phyloP scores from a whole-genome alignment of 345 rosid species.

The Excoecaria cochinchinensis region DNA sequence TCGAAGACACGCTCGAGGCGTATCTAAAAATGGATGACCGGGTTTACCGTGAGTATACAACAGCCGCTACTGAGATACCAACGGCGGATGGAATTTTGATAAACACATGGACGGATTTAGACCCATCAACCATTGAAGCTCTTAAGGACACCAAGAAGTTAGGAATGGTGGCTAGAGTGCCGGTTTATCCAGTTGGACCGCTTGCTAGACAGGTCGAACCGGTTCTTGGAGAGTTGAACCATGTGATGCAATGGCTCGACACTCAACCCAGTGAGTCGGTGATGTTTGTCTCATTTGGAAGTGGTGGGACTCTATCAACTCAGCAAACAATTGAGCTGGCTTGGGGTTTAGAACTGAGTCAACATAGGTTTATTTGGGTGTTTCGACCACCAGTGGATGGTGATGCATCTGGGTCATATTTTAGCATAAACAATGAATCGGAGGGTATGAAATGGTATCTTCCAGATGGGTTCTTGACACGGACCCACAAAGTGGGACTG shows the following conservation, averaged over 20 bases:
- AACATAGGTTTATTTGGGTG: constrained; percentile 52
- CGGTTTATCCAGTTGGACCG: constrained; percentile 17
- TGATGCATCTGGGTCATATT: constrained; percentile 19
- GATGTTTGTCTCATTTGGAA: constrained; percentile 53
- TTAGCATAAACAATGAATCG: constrained; percentile 10
- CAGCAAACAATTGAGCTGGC: constrained; percentile 48
- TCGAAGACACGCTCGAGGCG: constrained; percentile 3
- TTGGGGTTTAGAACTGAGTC: constrained; percentile 40
- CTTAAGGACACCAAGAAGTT: background rate
- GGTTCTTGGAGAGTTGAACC: background rate
- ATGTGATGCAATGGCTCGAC: constrained; percentile 39
- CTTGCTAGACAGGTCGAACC: background rate
- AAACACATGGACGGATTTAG: constrained; percentile 24
- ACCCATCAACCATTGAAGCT: constrained; percentile 11
- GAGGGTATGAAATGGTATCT: constrained; percentile 7
- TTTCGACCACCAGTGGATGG: constrained; percentile 19
- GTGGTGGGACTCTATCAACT: constrained; percentile 25
- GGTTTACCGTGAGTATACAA: background rate
- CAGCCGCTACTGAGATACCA: background rate
- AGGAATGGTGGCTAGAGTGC: background rate
- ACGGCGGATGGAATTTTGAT: constrained; percentile 16
- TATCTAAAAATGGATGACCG: constrained; percentile 2
- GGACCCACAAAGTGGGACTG: constrained; percentile 40
- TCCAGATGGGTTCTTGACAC: constrained; percentile 55
- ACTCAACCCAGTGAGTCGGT: constrained; percentile 40